These are phyloP conservation scores for Ophiostoma sp. DNA, from an alignment of 2,329 filamentous ascomycete genomes.

Conservation along the genomic window DNA sequence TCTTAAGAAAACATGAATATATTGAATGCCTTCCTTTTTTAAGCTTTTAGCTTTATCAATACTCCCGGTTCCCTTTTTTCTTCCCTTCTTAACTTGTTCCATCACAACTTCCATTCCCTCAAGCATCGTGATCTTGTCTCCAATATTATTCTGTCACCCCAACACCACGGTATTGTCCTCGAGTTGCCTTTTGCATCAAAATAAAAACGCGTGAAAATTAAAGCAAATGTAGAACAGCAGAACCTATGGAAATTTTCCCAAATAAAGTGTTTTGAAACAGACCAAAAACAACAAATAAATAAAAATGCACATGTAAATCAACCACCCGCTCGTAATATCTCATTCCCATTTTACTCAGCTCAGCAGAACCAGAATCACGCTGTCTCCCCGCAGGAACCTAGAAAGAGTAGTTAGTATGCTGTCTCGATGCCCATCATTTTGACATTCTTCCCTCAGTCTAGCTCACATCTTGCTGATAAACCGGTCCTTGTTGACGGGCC, in stretches of 20 bases:
- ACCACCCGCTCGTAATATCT: background rate
- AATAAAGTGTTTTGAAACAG: background rate
- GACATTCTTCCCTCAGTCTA: background rate
- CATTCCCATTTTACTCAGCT: conserved; percentile 50
- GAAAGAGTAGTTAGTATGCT: background rate
- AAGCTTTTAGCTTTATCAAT: background rate
- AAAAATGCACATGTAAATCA: background rate
- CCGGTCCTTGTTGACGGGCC: conserved; percentile 93
- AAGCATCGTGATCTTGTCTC: background rate
- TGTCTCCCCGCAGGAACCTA: conserved; percentile 84
- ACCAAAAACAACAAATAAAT: background rate
- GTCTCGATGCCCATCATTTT: background rate
- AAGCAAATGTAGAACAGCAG: conserved; percentile 11
- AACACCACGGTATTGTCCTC: background rate
- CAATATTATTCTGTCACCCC: background rate
- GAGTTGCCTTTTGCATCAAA: background rate
- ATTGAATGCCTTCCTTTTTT: background rate
- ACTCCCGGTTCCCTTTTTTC: background rate
- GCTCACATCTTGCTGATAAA: conserved; percentile 90
- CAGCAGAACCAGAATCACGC: conserved; percentile 81
- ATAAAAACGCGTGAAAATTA: background rate
- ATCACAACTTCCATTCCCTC: no score
- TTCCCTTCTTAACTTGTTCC: background rate
- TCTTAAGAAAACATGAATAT: background rate
- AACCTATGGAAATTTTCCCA: conserved; percentile 4